Conservation (phyloP, 768 basidiomycete genomes). For the Lactifluus pinguis region DNA sequence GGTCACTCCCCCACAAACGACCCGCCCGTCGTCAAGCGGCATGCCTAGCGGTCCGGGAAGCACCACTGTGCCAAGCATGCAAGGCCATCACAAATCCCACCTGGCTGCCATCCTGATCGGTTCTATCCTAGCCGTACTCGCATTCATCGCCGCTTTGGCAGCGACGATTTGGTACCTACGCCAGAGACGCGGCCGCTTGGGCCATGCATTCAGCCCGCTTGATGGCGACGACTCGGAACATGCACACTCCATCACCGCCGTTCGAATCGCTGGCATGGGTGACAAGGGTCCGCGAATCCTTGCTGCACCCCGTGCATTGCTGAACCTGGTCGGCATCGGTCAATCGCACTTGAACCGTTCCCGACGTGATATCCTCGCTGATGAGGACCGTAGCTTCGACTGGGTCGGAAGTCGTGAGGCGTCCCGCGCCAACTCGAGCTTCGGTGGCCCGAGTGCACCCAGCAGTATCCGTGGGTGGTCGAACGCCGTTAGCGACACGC, state of each 20-base stretch:
- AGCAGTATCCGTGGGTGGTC: slow-evolving; percentile 8
- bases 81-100: slow-evolving; percentile 5
- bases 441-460: neutral
- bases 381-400: slow-evolving; percentile 51
- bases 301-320: slow-evolving; percentile 20
- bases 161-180: slow-evolving; percentile 39
- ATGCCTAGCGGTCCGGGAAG: slow-evolving; percentile 13
- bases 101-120: slow-evolving; percentile 50
- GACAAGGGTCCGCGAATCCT: slow-evolving; percentile 21
- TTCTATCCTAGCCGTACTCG: slow-evolving; percentile 51
- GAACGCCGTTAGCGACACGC: slow-evolving; percentile 19
- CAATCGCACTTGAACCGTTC: slow-evolving; percentile 17
- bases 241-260: slow-evolving; percentile 24
- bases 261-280: slow-evolving; percentile 14
- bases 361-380: slow-evolving; percentile 67
- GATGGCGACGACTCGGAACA: slow-evolving; percentile 29
- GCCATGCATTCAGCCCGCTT: slow-evolving; percentile 25
- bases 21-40: slow-evolving; percentile 3
- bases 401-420: slow-evolving; percentile 22
- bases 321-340: slow-evolving; percentile 29
- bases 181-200: slow-evolving; percentile 23
- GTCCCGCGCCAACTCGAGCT: slow-evolving; percentile 16
- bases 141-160: slow-evolving; percentile 36
- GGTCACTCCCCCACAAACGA: slow-evolving; percentile 11
- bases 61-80: neutral